Percentiles rank a stretch among this genome's conserved stretches.
Conservation (phyloP, 345 rosid species). For the Arabidopsis suecica region DNA sequence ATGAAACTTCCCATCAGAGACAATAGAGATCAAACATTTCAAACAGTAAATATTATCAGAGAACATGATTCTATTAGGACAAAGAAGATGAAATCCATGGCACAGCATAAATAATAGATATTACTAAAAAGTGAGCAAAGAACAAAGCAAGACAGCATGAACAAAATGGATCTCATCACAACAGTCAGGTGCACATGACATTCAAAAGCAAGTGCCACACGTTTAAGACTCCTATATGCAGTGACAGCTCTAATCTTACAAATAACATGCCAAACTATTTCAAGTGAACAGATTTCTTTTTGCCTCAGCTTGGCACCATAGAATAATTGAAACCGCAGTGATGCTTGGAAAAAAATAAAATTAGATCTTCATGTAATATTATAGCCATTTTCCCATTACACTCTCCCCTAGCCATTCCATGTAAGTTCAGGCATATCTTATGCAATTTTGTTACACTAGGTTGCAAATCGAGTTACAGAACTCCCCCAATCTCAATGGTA, state of each 20-base stretch:
- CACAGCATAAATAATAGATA: neutral
- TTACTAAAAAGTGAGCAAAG: neutral
- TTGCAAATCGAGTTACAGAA: neutral
- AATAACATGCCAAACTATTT: neutral
- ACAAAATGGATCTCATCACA: neutral
- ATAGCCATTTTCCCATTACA: conserved; percentile 4
- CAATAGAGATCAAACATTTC: neutral
- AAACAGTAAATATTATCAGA: neutral
- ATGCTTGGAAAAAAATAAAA: neutral
- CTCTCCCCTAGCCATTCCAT: conserved; percentile 19
- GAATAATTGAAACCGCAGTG: neutral
- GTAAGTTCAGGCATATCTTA: conserved; percentile 1
- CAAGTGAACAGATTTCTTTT: neutral
- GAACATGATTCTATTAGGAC: neutral
- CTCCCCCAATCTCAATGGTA: conserved; percentile 11
- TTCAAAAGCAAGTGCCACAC: neutral
- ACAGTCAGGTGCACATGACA: conserved; percentile 5
- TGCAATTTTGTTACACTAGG: conserved; percentile 13
- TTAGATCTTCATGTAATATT: neutral
- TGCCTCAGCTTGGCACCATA: conserved; percentile 12
- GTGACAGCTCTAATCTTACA: neutral
- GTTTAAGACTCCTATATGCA: conserved; percentile 9
- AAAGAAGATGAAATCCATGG: conserved; percentile 12
- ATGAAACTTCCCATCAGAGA: conserved; percentile 13
- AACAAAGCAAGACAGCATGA: conserved; percentile 20